Evolutionary conservation across 2,329 filamentous ascomycete species (phyloP).

Genomic region (Byssothecium circinans): DNA sequence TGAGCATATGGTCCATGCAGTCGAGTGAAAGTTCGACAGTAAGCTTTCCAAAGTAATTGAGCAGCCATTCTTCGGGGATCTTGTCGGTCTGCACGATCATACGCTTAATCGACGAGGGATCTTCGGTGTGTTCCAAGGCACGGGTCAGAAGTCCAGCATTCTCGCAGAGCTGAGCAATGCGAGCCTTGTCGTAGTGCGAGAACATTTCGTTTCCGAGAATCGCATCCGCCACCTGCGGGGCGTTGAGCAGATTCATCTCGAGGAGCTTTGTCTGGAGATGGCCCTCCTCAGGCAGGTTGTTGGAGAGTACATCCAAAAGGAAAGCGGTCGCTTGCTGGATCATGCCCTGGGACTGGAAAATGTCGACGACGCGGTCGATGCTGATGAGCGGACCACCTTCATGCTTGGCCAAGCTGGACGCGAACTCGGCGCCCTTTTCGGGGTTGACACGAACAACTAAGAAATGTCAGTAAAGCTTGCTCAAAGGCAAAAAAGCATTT

Average conservation of each 20-base stretch:
- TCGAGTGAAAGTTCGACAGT: constrained; percentile 95
- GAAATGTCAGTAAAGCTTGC: neutral
- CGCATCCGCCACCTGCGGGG: constrained; percentile 95
- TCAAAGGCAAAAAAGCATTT: neutral
- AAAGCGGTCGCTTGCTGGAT: constrained; percentile 98
- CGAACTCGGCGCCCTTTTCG: constrained; percentile 94
- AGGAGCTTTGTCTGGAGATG: constrained; percentile 90
- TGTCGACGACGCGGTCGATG: constrained; percentile 91
- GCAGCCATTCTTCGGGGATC: constrained; percentile 87
- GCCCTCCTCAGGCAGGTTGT: constrained; percentile 91
- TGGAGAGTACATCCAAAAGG: constrained; percentile 90
- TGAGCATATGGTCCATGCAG: constrained; percentile 94
- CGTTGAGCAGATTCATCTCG: constrained; percentile 97
- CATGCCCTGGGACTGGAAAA: constrained; percentile 98
- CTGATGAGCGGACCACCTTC: constrained; percentile 87
- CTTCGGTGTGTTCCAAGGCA: constrained; percentile 92
- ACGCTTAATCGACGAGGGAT: constrained; percentile 86
- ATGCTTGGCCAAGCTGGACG: constrained; percentile 85
- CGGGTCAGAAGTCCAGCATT: constrained; percentile 73
- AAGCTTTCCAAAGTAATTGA: constrained; percentile 89
- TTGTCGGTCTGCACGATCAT: constrained; percentile 83
- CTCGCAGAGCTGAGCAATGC: constrained; percentile 89
- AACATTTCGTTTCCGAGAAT: constrained; percentile 99
- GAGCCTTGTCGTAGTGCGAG: constrained; percentile 88
- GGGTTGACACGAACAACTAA: constrained; percentile 75